A percentile compares a stretch with the other conserved stretches of the same genome.
Conservation (phyloP, 352 stramenopile genomes). For the Globisporangium solare region DNA sequence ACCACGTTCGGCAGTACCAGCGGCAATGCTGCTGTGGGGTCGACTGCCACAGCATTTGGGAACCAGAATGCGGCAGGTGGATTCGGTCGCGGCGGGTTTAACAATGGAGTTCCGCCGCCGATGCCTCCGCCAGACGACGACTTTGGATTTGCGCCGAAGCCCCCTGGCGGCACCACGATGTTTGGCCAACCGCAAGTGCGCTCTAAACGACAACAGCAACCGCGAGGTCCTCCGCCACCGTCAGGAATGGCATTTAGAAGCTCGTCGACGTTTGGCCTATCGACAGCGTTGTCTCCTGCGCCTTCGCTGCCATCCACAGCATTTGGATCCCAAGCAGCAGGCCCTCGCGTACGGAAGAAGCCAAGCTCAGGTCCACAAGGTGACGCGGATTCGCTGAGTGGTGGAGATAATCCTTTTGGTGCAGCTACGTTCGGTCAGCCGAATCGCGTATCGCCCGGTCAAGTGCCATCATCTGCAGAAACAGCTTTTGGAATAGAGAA, state of each 20-base stretch:
- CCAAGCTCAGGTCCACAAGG: constrained; percentile 11
- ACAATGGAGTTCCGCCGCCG: constrained; percentile 1
- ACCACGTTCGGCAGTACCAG: not conserved
- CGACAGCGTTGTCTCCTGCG: constrained; percentile 10
- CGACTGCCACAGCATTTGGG: constrained; percentile 2
- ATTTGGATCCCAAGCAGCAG: constrained; percentile 26
- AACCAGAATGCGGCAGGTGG: not conserved
- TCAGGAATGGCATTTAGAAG: constrained; percentile 9
- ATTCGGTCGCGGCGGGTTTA: constrained; percentile 2
- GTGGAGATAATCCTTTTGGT: constrained; percentile 25
- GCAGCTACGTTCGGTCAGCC: constrained; percentile 16
- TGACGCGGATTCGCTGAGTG: not conserved
- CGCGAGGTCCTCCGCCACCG: not conserved
- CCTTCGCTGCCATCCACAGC: constrained; percentile 16
- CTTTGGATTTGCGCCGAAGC: constrained; percentile 15
- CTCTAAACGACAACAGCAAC: constrained; percentile 10
- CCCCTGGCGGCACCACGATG: constrained; percentile 2
- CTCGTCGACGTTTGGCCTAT: constrained; percentile 1
- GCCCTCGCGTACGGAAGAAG: constrained; percentile 24
- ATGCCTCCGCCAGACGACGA: constrained; percentile 3
- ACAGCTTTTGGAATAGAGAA: constrained; percentile 6
- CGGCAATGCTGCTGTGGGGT: not conserved
- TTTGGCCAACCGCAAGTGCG: constrained; percentile 17
- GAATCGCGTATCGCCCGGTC: not conserved
- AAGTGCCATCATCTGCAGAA: too few species aligned